phyloP scores from a whole-genome alignment of 23 red algal species.

The Gracilaria caudata region DNA sequence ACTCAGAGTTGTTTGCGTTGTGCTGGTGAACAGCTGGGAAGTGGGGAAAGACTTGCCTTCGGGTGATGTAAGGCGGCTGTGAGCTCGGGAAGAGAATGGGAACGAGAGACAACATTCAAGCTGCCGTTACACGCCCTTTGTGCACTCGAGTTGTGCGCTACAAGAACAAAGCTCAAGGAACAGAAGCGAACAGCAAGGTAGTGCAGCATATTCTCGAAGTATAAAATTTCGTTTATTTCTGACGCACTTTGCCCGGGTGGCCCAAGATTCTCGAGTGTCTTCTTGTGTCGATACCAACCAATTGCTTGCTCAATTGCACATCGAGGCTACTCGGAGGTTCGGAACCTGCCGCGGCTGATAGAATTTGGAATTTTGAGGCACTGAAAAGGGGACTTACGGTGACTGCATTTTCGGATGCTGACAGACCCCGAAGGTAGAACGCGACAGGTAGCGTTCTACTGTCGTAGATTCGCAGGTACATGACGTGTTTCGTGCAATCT shows the following conservation, averaged over 20 bases:
- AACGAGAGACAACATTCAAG: neutral
- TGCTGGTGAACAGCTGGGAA: neutral
- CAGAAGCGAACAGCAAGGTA: neutral
- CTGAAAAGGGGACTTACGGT: too few relatives aligned
- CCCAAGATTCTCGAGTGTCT: neutral
- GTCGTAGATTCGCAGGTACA: too few relatives aligned
- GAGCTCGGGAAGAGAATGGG: neutral
- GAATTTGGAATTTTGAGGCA: too few relatives aligned
- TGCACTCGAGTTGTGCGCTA: neutral
- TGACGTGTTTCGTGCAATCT: too few relatives aligned
- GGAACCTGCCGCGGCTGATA: too few relatives aligned
- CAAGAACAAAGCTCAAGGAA: too few relatives aligned
- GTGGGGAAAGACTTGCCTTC: neutral
- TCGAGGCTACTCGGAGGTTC: too few relatives aligned
- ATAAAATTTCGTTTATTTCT: neutral
- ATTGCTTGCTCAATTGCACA: too few relatives aligned
- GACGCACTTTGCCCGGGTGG: neutral
- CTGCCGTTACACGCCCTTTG: conserved; percentile 28
- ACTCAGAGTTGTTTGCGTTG: neutral
- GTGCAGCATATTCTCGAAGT: neutral
- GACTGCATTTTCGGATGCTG: too few relatives aligned
- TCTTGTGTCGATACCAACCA: too few relatives aligned
- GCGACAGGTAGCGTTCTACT: too few relatives aligned
- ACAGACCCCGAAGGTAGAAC: too few relatives aligned
- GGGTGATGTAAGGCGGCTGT: conserved; percentile 5